Evolutionary conservation across 208 protist genomes (phyloP).

Genomic region (Leptomonas pyrrhocoris): DNA sequence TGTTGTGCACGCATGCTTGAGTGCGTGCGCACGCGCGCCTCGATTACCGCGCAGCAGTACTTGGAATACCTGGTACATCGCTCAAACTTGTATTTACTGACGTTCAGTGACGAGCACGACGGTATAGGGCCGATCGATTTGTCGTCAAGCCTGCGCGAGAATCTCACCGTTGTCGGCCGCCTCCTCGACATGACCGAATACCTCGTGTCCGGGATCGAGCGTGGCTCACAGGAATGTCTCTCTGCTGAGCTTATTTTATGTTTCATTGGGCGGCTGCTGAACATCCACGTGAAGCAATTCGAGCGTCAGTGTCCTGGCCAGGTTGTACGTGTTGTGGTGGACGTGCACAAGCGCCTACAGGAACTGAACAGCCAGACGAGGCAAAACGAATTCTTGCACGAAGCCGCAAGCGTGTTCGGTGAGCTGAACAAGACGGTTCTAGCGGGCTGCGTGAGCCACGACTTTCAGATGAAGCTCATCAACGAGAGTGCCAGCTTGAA

Average conservation of each 20-base stretch:
- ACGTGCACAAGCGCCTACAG: conserved; percentile 51
- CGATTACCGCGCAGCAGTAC: conserved; percentile 30
- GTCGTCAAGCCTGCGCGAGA: conserved; percentile 31
- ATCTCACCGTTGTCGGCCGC: conserved; percentile 29
- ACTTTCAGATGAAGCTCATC: conserved; percentile 84
- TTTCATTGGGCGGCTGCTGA: conserved; percentile 67
- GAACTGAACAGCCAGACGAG: conserved; percentile 6
- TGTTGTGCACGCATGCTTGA: conserved; percentile 35
- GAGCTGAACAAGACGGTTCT: conserved; percentile 74
- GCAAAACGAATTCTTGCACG: conserved; percentile 36
- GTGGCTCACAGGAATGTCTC: conserved; percentile 10
- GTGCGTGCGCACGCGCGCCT: neutral
- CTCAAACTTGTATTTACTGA: conserved; percentile 27
- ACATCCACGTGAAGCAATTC: conserved; percentile 56
- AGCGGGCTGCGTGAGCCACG: conserved; percentile 77
- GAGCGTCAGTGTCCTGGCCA: conserved; percentile 65
- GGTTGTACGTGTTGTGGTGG: conserved; percentile 56
- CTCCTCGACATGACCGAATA: conserved; percentile 36
- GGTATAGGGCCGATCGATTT: conserved; percentile 11
- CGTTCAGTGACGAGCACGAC: conserved; percentile 16
- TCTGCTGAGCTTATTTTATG: conserved; percentile 55
- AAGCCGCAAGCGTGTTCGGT: conserved; percentile 58
- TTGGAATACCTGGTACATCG: conserved; percentile 34
- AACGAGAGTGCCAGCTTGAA: conserved; percentile 62
- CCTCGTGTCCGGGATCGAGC: conserved; percentile 24